Conservation (phyloP, 2,329 filamentous ascomycete genomes). For the Metarhizium rileyi region DNA sequence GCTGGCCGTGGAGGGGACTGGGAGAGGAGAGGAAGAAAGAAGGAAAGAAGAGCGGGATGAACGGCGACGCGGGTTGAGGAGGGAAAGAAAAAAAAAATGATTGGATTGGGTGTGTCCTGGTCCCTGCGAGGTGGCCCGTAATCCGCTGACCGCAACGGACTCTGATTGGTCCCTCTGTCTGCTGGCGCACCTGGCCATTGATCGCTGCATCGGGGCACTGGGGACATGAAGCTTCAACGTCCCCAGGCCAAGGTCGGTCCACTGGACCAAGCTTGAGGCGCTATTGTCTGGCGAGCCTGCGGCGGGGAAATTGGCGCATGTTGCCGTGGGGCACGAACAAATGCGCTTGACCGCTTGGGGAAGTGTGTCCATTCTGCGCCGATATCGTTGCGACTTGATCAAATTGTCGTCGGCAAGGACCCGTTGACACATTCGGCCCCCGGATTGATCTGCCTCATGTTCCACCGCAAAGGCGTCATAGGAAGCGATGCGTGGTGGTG, state of each 20-base stretch:
- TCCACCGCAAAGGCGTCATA: background rate
- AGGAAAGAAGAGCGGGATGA: conserved; percentile 1
- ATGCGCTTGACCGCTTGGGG: conserved; percentile 3
- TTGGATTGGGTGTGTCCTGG: no score
- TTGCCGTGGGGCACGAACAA: background rate
- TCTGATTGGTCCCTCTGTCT: background rate
- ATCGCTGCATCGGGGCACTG: background rate
- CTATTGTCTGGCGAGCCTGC: background rate
- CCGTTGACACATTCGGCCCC: background rate
- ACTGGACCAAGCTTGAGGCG: background rate
- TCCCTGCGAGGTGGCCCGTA: background rate
- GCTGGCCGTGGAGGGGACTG: conserved; percentile 4
- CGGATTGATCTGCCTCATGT: background rate
- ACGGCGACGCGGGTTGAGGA: background rate
- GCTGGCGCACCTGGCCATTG: background rate
- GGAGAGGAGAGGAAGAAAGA: conserved; percentile 7
- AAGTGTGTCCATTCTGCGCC: background rate
- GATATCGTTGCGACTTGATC: conserved; percentile 4
- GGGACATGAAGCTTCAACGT: no score
- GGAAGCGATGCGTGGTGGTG: background rate
- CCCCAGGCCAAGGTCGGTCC: no score
- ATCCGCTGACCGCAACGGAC: background rate
- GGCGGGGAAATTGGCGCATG: background rate
- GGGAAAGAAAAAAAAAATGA: background rate
- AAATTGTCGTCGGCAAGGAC: background rate